These are phyloP conservation scores for Psilocybe sp. DNA, from an alignment of 768 basidiomycete species.

Conservation along the genomic window DNA sequence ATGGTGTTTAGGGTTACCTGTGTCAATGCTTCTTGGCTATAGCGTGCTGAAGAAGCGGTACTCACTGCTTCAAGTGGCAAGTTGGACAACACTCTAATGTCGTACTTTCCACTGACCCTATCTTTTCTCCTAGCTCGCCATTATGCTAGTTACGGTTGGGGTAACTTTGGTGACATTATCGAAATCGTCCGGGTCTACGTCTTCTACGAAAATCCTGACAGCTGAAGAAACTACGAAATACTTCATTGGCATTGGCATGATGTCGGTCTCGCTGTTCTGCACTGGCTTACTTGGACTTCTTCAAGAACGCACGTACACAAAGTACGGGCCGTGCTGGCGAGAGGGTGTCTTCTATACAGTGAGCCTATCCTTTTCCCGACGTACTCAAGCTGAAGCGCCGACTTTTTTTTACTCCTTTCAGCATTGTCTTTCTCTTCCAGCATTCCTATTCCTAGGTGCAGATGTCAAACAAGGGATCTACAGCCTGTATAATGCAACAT, in stretches of 20 bases:
- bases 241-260: constrained; percentile 64
- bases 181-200: constrained; percentile 29
- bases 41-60: constrained; percentile 60
- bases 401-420: constrained; percentile 22
- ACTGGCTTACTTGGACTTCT: constrained; percentile 68
- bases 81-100: constrained; percentile 12
- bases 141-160: constrained; percentile 64
- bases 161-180: constrained; percentile 75
- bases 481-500: constrained; percentile 39
- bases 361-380: constrained; percentile 1
- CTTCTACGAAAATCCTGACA: constrained; percentile 13
- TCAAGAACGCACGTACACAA: constrained; percentile 73
- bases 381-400: not conserved
- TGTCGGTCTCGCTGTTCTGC: constrained; percentile 62
- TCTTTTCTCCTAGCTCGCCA: constrained; percentile 46
- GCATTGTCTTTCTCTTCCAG: constrained; percentile 79
- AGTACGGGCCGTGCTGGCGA: constrained; percentile 77
- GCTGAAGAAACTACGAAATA: constrained; percentile 45
- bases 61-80: constrained; percentile 57
- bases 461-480: constrained; percentile 54
- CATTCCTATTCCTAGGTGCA: constrained; percentile 60
- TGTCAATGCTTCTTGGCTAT: constrained; percentile 75
- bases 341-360: constrained; percentile 87
- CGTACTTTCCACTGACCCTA: not conserved
- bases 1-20: constrained; percentile 52